These are phyloP conservation scores for Leccinum variicolor DNA, from an alignment of 768 basidiomycete genomes.

Conservation along the genomic window DNA sequence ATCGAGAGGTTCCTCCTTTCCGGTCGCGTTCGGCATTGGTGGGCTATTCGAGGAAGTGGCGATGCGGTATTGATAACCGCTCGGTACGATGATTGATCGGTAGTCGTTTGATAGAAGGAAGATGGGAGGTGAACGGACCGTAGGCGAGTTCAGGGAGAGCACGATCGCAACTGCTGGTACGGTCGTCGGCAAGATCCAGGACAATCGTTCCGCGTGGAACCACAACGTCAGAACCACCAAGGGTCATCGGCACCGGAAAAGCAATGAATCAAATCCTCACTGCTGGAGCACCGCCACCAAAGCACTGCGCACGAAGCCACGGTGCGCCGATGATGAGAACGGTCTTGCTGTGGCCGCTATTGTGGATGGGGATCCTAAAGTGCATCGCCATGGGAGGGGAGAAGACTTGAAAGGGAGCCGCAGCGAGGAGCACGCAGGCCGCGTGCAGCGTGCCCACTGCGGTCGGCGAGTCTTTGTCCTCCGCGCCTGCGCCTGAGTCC, in stretches of 20 bases:
- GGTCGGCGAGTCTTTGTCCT: conserved; percentile 4
- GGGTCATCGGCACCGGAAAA: too few species aligned
- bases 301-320: conserved; percentile 10
- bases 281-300: neutral
- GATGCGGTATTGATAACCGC: too few species aligned
- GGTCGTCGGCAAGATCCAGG: neutral
- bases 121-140: neutral
- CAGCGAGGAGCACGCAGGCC: conserved; percentile 22
- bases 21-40: neutral
- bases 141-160: neutral
- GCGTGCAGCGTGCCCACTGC: conserved; percentile 24
- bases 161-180: neutral
- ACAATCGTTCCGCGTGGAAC: neutral
- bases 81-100: neutral
- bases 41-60: too few species aligned
- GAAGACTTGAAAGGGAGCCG: conserved; percentile 21
- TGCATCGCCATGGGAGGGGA: conserved; percentile 22
- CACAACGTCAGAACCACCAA: neutral
- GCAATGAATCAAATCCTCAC: neutral
- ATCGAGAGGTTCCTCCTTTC: neutral
- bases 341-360: conserved; percentile 9
- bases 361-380: conserved; percentile 14
- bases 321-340: conserved; percentile 21
- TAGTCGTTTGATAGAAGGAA: neutral
- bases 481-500: neutral